Percentiles rank a stretch among this genome's conserved stretches.
Conservation (phyloP, 2,329 filamentous ascomycete species). For the Arachnopeziza araneosa region DNA sequence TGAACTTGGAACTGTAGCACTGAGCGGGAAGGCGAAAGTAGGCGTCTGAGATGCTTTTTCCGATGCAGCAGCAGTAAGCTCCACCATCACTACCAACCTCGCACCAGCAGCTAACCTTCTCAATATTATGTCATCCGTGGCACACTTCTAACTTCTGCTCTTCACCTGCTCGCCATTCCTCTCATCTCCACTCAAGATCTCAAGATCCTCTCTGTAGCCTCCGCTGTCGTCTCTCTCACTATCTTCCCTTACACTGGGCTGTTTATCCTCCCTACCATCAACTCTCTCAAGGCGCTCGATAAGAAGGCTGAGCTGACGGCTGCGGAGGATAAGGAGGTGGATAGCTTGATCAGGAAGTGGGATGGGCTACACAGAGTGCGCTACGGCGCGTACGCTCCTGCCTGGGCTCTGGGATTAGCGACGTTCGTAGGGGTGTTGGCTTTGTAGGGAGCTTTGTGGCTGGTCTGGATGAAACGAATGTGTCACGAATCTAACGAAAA, state of each 20-base stretch:
- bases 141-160: background rate
- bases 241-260: background rate
- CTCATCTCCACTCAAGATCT: background rate
- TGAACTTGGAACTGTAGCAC: background rate
- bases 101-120: background rate
- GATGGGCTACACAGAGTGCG: background rate
- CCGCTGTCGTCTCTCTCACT: background rate
- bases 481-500: background rate
- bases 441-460: background rate
- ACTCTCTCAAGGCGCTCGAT: background rate
- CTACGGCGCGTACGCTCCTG: background rate
- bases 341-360: background rate
- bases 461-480: background rate
- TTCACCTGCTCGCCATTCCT: background rate
- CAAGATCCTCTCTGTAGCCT: background rate
- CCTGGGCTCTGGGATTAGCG: background rate
- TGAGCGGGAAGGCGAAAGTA: background rate
- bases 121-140: background rate
- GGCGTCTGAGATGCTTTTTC: background rate
- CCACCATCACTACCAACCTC: too few species aligned
- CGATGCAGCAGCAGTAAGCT: background rate
- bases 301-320: background rate
- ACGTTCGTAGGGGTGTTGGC: background rate
- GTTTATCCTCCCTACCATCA: background rate
- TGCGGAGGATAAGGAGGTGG: background rate